Evolutionary conservation across 1,284 basidiomycete genomes (phyloP).

Genomic region (Cryptococcus maquisensis): DNA sequence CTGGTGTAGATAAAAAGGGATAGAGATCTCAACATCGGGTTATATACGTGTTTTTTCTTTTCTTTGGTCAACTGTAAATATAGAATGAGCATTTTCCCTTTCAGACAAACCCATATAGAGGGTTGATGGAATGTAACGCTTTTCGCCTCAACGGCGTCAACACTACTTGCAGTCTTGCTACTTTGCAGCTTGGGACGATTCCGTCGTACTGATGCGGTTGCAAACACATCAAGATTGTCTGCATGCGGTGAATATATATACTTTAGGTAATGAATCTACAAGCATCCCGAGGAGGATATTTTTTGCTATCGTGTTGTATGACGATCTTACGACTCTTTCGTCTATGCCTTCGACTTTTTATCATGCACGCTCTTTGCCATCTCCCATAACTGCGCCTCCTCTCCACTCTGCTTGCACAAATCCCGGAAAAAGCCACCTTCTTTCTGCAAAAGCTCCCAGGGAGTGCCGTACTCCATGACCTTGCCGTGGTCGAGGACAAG

Average conservation of each 20-base stretch:
- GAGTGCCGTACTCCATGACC: constrained; percentile 53
- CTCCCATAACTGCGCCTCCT: constrained; percentile 40
- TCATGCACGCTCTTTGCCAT: background rate
- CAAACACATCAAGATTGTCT: too few relatives aligned
- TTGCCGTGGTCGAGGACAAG: constrained; percentile 52
- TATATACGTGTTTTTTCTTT: background rate
- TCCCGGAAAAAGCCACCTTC: constrained; percentile 45
- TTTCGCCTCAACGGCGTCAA: background rate
- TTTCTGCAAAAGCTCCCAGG: constrained; percentile 49
- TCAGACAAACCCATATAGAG: constrained; percentile 1
- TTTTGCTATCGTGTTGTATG: background rate
- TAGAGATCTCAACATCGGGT: background rate
- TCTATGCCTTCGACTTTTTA: background rate
- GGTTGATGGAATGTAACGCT: background rate
- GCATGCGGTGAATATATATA: too few relatives aligned
- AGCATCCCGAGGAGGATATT: background rate
- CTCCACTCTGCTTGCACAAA: constrained; percentile 50
- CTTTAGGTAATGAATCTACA: background rate
- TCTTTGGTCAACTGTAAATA: background rate
- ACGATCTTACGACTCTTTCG: too few relatives aligned
- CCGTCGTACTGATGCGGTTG: too few relatives aligned
- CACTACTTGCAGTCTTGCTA: too few relatives aligned
- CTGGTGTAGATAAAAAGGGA: background rate
- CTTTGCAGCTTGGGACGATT: too few relatives aligned
- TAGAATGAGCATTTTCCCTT: constrained; percentile 10